These are phyloP conservation scores for Sanghuangporus weigelae DNA, from an alignment of 1,284 basidiomycete species.

Conservation along the genomic window DNA sequence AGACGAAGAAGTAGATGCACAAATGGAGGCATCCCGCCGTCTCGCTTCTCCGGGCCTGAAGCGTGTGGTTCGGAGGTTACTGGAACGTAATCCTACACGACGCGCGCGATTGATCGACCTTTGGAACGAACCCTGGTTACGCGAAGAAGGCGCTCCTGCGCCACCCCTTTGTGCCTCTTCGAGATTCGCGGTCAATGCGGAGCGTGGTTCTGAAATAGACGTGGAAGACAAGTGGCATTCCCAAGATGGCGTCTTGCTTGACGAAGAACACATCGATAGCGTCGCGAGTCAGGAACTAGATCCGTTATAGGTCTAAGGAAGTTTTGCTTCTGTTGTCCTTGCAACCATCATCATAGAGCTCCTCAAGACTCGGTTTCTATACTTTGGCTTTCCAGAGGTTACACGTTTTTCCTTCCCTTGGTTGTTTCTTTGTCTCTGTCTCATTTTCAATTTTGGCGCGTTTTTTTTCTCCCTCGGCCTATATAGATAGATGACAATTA, in stretches of 20 bases:
- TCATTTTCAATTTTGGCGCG: background rate
- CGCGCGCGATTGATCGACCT: conserved; percentile 55
- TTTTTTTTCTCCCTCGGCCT: background rate
- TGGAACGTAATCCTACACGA: conserved; percentile 65
- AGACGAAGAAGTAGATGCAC: conserved; percentile 18
- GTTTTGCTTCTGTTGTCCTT: background rate
- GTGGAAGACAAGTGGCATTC: background rate
- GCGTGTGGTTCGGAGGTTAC: conserved; percentile 52
- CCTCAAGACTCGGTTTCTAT: no score
- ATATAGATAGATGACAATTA: background rate
- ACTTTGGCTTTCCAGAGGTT: background rate
- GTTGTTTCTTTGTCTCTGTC: background rate
- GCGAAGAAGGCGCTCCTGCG: conserved; percentile 14
- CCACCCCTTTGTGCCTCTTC: conserved; percentile 5
- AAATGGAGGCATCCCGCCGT: conserved; percentile 27
- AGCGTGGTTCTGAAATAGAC: background rate
- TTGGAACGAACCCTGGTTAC: conserved; percentile 68
- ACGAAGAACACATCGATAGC: conserved; percentile 17
- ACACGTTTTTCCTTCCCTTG: background rate
- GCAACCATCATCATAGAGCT: no score
- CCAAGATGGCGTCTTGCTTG: conserved; percentile 11
- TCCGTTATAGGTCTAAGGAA: background rate
- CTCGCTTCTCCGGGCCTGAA: conserved; percentile 43
- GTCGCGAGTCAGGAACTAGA: conserved; percentile 15
- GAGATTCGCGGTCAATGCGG: background rate